A percentile compares a stretch with the other conserved stretches of the same genome.
These are phyloP conservation scores for Ustilago crameri DNA, from an alignment of 1,284 basidiomycete genomes.

Conservation along the genomic window DNA sequence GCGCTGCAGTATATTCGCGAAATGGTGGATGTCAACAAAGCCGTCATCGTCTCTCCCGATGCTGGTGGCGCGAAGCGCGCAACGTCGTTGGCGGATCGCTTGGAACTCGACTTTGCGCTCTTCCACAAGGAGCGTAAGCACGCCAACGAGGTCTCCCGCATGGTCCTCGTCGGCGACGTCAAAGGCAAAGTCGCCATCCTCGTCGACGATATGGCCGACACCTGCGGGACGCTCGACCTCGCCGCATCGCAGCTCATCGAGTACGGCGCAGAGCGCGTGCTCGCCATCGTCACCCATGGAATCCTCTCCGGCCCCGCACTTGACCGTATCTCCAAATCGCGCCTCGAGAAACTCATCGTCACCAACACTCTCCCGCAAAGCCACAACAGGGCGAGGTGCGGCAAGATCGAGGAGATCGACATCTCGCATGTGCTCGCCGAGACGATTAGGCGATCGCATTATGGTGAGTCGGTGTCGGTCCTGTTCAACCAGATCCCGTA, in stretches of 20 bases:
- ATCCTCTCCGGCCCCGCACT: conserved; percentile 92
- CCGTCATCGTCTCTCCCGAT: conserved; percentile 98
- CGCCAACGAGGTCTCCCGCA: conserved; percentile 98
- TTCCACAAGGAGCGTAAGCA: conserved; percentile 99
- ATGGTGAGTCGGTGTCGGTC: conserved; percentile 66
- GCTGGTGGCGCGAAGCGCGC: conserved; percentile 98
- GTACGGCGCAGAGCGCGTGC: conserved; percentile 86
- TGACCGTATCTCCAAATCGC: conserved; percentile 66
- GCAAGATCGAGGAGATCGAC: conserved; percentile 90
- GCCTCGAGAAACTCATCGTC: conserved; percentile 91
- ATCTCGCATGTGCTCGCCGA: conserved; percentile 94
- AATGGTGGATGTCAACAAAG: conserved; percentile 85
- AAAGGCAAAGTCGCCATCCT: conserved; percentile 93
- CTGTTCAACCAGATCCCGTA: conserved; percentile 67
- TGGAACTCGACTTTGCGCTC: conserved; percentile 97
- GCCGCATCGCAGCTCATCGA: conserved; percentile 90
- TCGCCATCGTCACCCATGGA: conserved; percentile 96
- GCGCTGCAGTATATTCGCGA: conserved; percentile 94
- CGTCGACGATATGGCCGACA: conserved; percentile 99
- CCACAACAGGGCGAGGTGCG: conserved; percentile 79
- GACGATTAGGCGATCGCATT: conserved; percentile 85
- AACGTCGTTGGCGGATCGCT: conserved; percentile 94
- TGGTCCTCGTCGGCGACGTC: conserved; percentile 96
- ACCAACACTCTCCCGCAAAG: conserved; percentile 97
- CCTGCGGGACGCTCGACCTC: conserved; percentile 94